A percentile compares a stretch with the other conserved stretches of the same genome.
These are phyloP conservation scores for Cladorrhinum samala DNA, from an alignment of 495 filamentous ascomycete species.

Conservation along the genomic window DNA sequence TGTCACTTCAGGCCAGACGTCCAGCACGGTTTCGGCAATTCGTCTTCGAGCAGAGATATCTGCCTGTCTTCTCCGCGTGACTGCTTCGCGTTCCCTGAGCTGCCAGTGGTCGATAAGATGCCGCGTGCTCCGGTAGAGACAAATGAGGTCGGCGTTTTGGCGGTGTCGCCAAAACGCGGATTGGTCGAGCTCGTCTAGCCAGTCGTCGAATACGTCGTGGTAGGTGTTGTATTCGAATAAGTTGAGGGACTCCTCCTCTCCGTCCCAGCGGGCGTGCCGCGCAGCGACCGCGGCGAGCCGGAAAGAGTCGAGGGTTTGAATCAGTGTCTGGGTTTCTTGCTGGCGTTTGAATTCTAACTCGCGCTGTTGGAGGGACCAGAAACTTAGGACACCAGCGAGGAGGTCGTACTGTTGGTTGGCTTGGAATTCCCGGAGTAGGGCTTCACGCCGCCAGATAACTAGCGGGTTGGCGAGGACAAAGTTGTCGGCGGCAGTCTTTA, in stretches of 20 bases:
- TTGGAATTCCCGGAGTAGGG: slow-evolving; percentile 19
- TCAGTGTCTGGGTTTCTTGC: slow-evolving; percentile 10
- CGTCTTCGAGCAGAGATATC: slow-evolving; percentile 5
- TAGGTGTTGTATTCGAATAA: slow-evolving; percentile 15
- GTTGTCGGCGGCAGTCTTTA: slow-evolving; percentile 12
- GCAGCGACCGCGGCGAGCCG: slow-evolving; percentile 2
- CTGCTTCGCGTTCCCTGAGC: neutral
- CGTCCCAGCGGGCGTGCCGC: neutral
- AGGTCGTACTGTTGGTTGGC: slow-evolving; percentile 10
- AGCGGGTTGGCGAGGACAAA: slow-evolving; percentile 14
- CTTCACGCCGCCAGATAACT: slow-evolving; percentile 19
- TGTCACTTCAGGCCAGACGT: slow-evolving; percentile 22
- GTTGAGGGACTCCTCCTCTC: slow-evolving; percentile 14
- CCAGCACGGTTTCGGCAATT: slow-evolving; percentile 16
- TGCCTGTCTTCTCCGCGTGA: slow-evolving; percentile 10
- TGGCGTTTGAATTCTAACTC: slow-evolving; percentile 19
- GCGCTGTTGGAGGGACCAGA: slow-evolving; percentile 22
- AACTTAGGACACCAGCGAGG: slow-evolving; percentile 12
- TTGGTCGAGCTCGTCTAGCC: slow-evolving; percentile 13
- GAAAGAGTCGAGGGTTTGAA: slow-evolving; percentile 6
- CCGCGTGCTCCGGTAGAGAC: slow-evolving; percentile 23
- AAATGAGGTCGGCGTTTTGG: slow-evolving; percentile 24
- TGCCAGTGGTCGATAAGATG: slow-evolving; percentile 23
- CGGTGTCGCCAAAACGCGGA: slow-evolving; percentile 8
- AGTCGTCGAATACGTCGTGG: slow-evolving; percentile 13